Base-by-base conservation (phyloP, 108 stramenopile species). In the Nitzschia sp. region DNA sequence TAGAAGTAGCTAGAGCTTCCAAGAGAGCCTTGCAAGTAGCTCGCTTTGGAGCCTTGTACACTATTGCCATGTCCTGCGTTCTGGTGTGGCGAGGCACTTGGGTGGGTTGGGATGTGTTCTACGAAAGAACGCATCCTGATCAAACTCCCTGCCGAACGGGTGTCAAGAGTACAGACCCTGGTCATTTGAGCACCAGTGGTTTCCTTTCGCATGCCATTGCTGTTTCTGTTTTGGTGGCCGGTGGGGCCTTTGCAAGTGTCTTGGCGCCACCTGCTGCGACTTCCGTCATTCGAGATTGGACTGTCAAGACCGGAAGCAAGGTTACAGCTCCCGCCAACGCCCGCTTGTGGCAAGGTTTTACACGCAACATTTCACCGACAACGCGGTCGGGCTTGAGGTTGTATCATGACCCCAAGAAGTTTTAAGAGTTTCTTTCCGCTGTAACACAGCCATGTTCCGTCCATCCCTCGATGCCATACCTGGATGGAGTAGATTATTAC, bases 31-130 rank as follows among this genome's bases (percentile, higher is more conserved):
- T 58, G 19, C 17, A 40, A 62, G 48, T 41, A 48, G 66, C 69
- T 57, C 73, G 85, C 10, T 89, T 86, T 54, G 79, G 72, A 8
- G 63, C 79, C 2, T 44, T 89, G 10, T 86, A 89, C 53, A 73
- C 72, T 0, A 71, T 89, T 51, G 79, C 83, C 15, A 53, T 67
- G 41, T 63, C 72, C 2, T 86, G 85, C 60, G 76, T 89, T 17
- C 59, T 89, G 60, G 51, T 89, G 7, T 89, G 88, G 88, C 41
- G 88, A 22, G 88, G 88, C 14, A 77, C 87, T 2, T 88, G 87
- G 87, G 42, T 88, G 51, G 60, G 83, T 11, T 89, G 88, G 79
- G 68, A 69, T 59, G 57, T 69, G 2, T 54, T 69, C 25, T 69
- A 69, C 48, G 68, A 69, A 38, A 34, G 51, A 14, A 53, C 64